These are phyloP conservation scores for Luzula sylvatica DNA, from an alignment of 176 grass and related monocot genomes.

Conservation along the genomic window DNA sequence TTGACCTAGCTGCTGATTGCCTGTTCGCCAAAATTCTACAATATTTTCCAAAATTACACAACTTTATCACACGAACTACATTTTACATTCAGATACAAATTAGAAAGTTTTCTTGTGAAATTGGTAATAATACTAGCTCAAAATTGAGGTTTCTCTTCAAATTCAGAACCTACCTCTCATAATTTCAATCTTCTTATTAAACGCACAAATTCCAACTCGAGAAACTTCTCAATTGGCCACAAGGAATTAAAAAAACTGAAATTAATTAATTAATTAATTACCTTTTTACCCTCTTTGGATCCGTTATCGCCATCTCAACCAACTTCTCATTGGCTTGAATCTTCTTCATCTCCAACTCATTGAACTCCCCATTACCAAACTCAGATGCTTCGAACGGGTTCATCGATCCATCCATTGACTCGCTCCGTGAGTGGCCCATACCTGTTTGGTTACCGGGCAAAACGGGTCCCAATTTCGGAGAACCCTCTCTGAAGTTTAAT, in stretches of 20 bases:
- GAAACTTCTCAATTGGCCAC: background rate
- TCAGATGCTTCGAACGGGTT: conserved; percentile 39
- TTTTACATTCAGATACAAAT: no score
- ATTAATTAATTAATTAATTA: conserved; percentile 21
- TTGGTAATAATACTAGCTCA: no score
- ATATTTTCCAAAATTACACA: background rate
- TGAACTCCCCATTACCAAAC: conserved; percentile 67
- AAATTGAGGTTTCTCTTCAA: no score
- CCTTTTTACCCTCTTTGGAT: conserved; percentile 98
- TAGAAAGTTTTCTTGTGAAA: no score
- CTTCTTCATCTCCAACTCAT: conserved; percentile 77
- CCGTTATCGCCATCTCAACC: conserved; percentile 65
- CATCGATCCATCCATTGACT: conserved; percentile 45
- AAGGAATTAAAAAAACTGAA: background rate
- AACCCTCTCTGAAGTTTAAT: conserved; percentile 68
- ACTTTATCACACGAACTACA: background rate
- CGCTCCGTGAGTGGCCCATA: conserved; percentile 23
- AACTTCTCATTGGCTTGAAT: conserved; percentile 88
- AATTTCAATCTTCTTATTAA: no score
- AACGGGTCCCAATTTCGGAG: conserved; percentile 45
- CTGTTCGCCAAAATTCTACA: conserved; percentile 81
- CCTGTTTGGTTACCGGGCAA: conserved; percentile 31
- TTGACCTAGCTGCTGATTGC: conserved; percentile 75
- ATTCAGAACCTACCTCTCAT: no score
- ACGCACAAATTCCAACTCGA: no score